Percentiles rank a stretch among this genome's conserved stretches.
Evolutionary conservation across 352 stramenopile genomes (phyloP).

Genomic region (Globisporangium heterothallicum): DNA sequence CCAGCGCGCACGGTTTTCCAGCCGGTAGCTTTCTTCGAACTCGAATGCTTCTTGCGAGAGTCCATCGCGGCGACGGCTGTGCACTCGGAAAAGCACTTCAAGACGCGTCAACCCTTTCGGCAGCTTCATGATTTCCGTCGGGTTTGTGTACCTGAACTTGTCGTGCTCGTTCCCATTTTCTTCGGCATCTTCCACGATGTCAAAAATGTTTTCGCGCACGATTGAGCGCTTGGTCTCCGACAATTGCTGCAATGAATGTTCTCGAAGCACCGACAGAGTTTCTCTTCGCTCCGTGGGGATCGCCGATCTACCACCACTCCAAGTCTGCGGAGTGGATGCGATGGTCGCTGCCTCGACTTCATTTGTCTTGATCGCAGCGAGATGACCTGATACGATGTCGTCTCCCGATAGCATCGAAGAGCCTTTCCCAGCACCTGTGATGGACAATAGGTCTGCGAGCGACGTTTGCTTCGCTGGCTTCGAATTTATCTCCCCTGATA

Average conservation of each 20-base stretch:
- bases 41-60: slow-evolving; percentile 50
- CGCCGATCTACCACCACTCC: background rate
- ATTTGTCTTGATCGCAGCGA: slow-evolving; percentile 22
- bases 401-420: background rate
- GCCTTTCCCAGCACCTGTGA: slow-evolving; percentile 7
- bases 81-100: slow-evolving; percentile 57
- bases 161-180: slow-evolving; percentile 23
- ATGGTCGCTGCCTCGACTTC: slow-evolving; percentile 28
- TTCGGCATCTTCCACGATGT: slow-evolving; percentile 69
- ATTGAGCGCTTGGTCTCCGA: slow-evolving; percentile 30
- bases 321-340: slow-evolving; percentile 14
- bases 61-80: slow-evolving; percentile 20
- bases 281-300: slow-evolving; percentile 24
- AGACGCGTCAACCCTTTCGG: slow-evolving; percentile 61
- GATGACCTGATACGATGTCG: slow-evolving; percentile 11
- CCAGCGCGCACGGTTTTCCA: slow-evolving; percentile 65
- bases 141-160: slow-evolving; percentile 18
- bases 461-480: slow-evolving; percentile 21
- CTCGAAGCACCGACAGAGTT: slow-evolving; percentile 32
- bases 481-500: background rate
- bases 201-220: slow-evolving; percentile 69
- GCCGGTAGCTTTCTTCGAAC: slow-evolving; percentile 69
- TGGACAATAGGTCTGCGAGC: slow-evolving; percentile 20
- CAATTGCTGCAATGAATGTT: slow-evolving; percentile 29
- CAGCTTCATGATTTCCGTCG: slow-evolving; percentile 72